Evolutionary conservation across 192 early-diverging fungal genomes (phyloP).

Genomic region (Mortierella alpina): DNA sequence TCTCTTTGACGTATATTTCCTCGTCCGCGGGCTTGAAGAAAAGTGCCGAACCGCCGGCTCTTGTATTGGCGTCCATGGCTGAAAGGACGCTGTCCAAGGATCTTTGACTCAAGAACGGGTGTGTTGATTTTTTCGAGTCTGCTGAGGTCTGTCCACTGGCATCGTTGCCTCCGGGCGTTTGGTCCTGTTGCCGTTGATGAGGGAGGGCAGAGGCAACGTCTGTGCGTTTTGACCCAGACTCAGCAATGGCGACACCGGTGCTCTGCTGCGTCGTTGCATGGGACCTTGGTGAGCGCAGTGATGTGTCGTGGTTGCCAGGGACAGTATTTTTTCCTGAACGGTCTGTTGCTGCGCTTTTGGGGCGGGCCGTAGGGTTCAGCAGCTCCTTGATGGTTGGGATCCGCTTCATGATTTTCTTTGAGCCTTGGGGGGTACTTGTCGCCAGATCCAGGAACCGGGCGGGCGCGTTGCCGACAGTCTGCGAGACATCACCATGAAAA

Average conservation of each 20-base stretch:
- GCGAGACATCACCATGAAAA: slow-evolving; percentile 40
- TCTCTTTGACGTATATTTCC: slow-evolving; percentile 78
- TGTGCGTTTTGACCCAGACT: slow-evolving; percentile 4
- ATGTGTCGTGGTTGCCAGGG: not conserved
- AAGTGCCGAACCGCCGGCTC: slow-evolving; percentile 62
- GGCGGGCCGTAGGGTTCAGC: slow-evolving; percentile 12
- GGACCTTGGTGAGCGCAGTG: slow-evolving; percentile 1
- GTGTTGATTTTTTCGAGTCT: not conserved
- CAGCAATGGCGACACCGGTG: not conserved
- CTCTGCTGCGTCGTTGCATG: not conserved
- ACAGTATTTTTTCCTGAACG: slow-evolving; percentile 2
- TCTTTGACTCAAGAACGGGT: slow-evolving; percentile 16
- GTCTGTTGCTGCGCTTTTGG: not conserved
- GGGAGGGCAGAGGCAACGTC: not conserved
- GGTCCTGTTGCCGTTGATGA: slow-evolving; percentile 31
- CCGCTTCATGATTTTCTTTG: slow-evolving; percentile 33
- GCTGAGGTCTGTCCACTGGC: not conserved
- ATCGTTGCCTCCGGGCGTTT: slow-evolving; percentile 6
- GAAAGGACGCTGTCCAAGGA: slow-evolving; percentile 71
- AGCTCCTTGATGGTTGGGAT: slow-evolving; percentile 52
- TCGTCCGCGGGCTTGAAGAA: slow-evolving; percentile 78
- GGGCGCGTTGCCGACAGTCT: slow-evolving; percentile 13
- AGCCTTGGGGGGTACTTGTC: slow-evolving; percentile 26
- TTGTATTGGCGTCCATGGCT: slow-evolving; percentile 72
- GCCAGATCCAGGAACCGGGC: slow-evolving; percentile 44